Conservation (phyloP, 495 filamentous ascomycete genomes). For the Penicillium coffeae region DNA sequence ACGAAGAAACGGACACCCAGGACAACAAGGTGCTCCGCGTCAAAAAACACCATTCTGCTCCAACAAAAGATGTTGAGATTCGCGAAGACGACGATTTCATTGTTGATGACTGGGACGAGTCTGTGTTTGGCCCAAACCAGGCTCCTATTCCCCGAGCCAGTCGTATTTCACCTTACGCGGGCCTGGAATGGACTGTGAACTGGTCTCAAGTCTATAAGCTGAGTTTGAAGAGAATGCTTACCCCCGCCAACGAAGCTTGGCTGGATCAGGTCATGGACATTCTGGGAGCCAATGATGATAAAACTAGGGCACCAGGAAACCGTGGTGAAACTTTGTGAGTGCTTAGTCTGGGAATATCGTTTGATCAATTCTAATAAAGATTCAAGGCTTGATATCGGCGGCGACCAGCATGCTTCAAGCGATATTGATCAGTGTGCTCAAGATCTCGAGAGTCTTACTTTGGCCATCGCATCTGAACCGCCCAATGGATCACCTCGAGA, state of each 20-base stretch:
- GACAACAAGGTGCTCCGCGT: slow-evolving; percentile 17
- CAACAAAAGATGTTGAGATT: slow-evolving; percentile 1
- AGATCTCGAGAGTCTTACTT: slow-evolving; percentile 23
- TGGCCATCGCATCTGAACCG: slow-evolving; percentile 8
- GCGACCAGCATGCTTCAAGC: slow-evolving; percentile 18
- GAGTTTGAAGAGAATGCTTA: slow-evolving; percentile 13
- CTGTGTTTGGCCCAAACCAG: slow-evolving; percentile 4
- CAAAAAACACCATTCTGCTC: slow-evolving; percentile 15
- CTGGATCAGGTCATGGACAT: slow-evolving; percentile 18
- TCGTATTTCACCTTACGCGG: not conserved
- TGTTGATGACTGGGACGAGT: slow-evolving; percentile 39
- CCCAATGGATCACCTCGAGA: slow-evolving; percentile 4
- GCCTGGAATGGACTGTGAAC: slow-evolving; percentile 27
- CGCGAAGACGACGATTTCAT: slow-evolving; percentile 26
- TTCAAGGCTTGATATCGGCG: slow-evolving; percentile 28
- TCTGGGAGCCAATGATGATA: slow-evolving; percentile 10
- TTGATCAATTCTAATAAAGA: not conserved
- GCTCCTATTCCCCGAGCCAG: not conserved
- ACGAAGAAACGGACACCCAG: slow-evolving; percentile 7
- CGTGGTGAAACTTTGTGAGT: slow-evolving; percentile 23
- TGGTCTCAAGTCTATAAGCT: slow-evolving; percentile 28
- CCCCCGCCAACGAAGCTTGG: slow-evolving; percentile 4
- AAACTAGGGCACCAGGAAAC: not conserved
- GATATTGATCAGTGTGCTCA: slow-evolving; percentile 35
- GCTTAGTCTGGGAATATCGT: not conserved